These are phyloP conservation scores for Alternaria consortialis DNA, from an alignment of 2,329 filamentous ascomycete species.

Conservation along the genomic window DNA sequence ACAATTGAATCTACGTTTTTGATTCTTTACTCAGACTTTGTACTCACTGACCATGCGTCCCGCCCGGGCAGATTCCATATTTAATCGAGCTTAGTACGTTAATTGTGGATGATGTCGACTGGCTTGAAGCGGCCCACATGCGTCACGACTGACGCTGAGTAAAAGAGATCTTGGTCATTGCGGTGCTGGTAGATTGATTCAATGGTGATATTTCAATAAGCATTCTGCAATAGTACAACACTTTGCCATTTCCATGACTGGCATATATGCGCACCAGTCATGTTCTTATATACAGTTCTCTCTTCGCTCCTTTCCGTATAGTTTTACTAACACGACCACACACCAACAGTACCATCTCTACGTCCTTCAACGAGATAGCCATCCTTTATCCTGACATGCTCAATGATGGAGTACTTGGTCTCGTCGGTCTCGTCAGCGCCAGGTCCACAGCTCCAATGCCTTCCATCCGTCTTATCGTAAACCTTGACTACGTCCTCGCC, in stretches of 20 bases:
- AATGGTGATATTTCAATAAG: not conserved
- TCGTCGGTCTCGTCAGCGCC: conserved; percentile 74
- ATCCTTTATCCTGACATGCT: conserved; percentile 89
- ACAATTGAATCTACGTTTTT: not conserved
- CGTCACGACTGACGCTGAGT: not conserved
- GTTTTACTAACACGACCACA: conserved; percentile 68
- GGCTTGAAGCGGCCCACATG: not conserved
- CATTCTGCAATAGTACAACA: conserved; percentile 16
- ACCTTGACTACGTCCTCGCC: conserved; percentile 96
- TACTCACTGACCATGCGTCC: not conserved
- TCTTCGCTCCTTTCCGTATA: not conserved
- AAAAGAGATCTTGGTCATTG: not conserved
- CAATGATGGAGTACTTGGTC: conserved; percentile 66
- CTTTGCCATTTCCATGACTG: conserved; percentile 19
- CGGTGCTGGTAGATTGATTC: not conserved
- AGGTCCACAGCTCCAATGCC: conserved; percentile 95
- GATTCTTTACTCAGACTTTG: not conserved
- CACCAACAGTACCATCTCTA: conserved; percentile 84
- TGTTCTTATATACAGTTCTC: conserved; percentile 23
- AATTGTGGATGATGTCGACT: not conserved
- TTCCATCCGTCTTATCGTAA: conserved; percentile 95
- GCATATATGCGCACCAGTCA: conserved; percentile 19
- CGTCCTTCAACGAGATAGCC: conserved; percentile 93
- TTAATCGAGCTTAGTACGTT: not conserved
- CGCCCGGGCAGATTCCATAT: not conserved